A percentile compares a stretch with the other conserved stretches of the same genome.
Evolutionary conservation across 345 rosid genomes (phyloP).

Genomic region (Sonneratia alba): DNA sequence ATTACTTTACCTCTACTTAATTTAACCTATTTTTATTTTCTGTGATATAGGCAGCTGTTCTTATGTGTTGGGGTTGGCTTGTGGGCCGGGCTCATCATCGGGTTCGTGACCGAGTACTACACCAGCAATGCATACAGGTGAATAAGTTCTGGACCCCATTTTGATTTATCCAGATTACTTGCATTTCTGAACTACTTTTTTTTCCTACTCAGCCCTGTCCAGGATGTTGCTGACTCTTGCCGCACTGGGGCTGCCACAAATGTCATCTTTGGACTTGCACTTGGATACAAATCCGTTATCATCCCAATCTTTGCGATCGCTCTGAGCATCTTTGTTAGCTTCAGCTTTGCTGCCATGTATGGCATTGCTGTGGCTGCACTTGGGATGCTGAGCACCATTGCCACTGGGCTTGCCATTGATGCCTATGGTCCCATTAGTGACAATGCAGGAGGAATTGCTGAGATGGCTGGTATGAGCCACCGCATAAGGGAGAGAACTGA

Average conservation of each 20-base stretch:
- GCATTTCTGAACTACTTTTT: neutral
- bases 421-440: slow-evolving; percentile 85
- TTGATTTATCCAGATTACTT: neutral
- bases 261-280: slow-evolving; percentile 66
- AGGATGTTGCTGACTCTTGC: slow-evolving; percentile 96
- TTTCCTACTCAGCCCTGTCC: slow-evolving; percentile 62
- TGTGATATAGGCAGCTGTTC: slow-evolving; percentile 46
- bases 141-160: neutral
- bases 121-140: slow-evolving; percentile 74
- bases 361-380: slow-evolving; percentile 77
- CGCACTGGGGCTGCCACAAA: slow-evolving; percentile 81
- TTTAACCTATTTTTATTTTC: neutral
- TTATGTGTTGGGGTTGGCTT: slow-evolving; percentile 67
- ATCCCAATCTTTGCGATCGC: slow-evolving; percentile 74
- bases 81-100: slow-evolving; percentile 78
- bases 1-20: too few relatives aligned
- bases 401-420: slow-evolving; percentile 71
- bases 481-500: slow-evolving; percentile 72
- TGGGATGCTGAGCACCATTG: slow-evolving; percentile 82
- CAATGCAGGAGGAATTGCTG: slow-evolving; percentile 79
- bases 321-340: slow-evolving; percentile 57
- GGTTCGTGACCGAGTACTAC: slow-evolving; percentile 63
- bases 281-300: slow-evolving; percentile 70
- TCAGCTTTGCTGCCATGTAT: slow-evolving; percentile 72
- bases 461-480: slow-evolving; percentile 89